These are phyloP conservation scores for Petasospora rhodanensis DNA, from an alignment of 1,139 yeast genomes.

Conservation along the genomic window DNA sequence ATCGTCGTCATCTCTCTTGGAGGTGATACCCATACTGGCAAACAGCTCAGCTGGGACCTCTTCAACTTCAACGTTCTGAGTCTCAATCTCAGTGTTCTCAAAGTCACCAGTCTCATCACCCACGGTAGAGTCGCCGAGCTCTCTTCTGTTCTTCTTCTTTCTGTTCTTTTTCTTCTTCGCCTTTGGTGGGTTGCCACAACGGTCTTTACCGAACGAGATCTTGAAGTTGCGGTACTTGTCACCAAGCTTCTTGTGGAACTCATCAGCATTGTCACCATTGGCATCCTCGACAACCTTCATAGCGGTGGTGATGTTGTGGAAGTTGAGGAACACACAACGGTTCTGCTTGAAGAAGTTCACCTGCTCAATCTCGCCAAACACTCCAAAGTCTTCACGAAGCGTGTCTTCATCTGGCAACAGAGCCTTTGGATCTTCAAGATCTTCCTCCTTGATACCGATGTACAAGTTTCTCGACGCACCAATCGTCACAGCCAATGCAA, in stretches of 20 bases:
- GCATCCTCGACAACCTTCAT: slow-evolving; percentile 74
- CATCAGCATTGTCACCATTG: slow-evolving; percentile 32
- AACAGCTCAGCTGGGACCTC: slow-evolving; percentile 19
- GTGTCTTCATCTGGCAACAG: slow-evolving; percentile 43
- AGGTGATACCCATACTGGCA: slow-evolving; percentile 23
- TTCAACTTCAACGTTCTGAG: slow-evolving; percentile 8
- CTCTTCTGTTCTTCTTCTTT: slow-evolving; percentile 16
- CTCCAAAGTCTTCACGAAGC: slow-evolving; percentile 59
- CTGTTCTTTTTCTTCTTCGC: slow-evolving; percentile 28
- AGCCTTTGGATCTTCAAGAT: slow-evolving; percentile 29
- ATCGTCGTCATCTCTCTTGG: slow-evolving; percentile 6
- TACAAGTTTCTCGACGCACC: slow-evolving; percentile 83
- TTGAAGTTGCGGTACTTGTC: slow-evolving; percentile 52
- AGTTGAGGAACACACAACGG: slow-evolving; percentile 78
- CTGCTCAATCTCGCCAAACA: slow-evolving; percentile 79
- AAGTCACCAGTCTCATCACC: slow-evolving; percentile 1
- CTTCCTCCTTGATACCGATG: slow-evolving; percentile 53
- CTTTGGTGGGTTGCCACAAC: slow-evolving; percentile 78
- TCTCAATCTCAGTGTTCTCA: slow-evolving; percentile 3
- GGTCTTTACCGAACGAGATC: slow-evolving; percentile 73
- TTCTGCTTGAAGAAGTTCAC: slow-evolving; percentile 70
- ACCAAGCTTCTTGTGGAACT: slow-evolving; percentile 36
- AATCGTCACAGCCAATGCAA: slow-evolving; percentile 71
- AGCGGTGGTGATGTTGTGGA: slow-evolving; percentile 71
- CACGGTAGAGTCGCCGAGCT: too few relatives aligned